Evolutionary conservation across 2,329 filamentous ascomycete genomes (phyloP), one percentile per base, ranked within the genome.

Genomic region (Thermoascus crustaceus): DNA sequence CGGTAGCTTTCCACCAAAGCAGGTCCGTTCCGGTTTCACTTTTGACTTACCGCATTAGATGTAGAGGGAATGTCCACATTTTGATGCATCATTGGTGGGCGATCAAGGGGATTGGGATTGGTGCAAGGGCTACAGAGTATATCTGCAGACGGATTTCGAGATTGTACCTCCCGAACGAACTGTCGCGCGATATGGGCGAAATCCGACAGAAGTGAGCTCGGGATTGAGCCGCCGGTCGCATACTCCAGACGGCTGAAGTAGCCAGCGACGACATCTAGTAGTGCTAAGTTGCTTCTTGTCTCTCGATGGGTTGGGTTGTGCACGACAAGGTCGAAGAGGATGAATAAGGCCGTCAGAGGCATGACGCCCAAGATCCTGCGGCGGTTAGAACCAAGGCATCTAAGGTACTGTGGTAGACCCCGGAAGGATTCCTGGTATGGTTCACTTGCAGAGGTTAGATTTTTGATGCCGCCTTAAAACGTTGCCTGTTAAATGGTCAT

Each of bases 141-240:
- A 23, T 23, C 21, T 7, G 21, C n/a, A n/a, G 21, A 7, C 4
- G 14, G 18, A 8, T 35, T 30, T 1, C 23, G 19, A 14, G 33
- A 25, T 22, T 43, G 38, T 7, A 43, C 36, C 18, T 44, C 39
- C 32, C 38, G 26, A 24, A 64, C 55, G 21, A 64, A 67, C 25
- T 67, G 57, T 2, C 63, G 49, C 0, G 64, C 64, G 30, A 68
- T 64, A 38, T 65, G 53, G 0, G 60, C 53, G 37, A 67, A 65
- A 25, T 66, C 58, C 2, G 58, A 49, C 3, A 66, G 45, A 4
- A 64, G 43, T 1, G 60, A 63, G 0, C 52, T 53, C 0, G 59
- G 63, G 0, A 68, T 42, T 3, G 50, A 48, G 1, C 61, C 58
- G 2, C 48, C 52, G 10, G 61, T 63, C 7, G 55, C 55, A 34